Evolutionary conservation across 257 asterid genomes (phyloP).

Genomic region (Striga asiatica): DNA sequence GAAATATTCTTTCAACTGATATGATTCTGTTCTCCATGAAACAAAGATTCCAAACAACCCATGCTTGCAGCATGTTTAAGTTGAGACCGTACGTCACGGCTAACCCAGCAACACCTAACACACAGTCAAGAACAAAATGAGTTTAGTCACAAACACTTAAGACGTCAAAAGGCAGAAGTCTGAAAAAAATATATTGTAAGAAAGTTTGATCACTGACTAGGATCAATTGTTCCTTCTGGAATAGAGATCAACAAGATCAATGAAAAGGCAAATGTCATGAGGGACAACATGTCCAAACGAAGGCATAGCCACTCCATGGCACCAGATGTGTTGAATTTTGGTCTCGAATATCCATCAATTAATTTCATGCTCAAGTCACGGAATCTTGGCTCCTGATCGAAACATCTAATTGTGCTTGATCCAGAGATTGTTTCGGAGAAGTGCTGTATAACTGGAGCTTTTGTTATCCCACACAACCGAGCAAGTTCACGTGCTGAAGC

Average conservation of each 20-base stretch:
- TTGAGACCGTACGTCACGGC: conserved; percentile 82
- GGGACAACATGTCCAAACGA: conserved; percentile 63
- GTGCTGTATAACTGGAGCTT: conserved; percentile 85
- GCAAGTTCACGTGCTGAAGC: conserved; percentile 79
- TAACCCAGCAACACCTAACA: conserved; percentile 76
- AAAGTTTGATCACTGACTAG: conserved; percentile 40
- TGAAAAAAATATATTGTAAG: background rate
- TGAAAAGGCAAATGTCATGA: conserved; percentile 49
- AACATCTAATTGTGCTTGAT: conserved; percentile 69
- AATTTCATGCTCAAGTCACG: conserved; percentile 50
- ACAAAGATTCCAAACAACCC: conserved; percentile 67
- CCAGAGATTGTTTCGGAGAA: conserved; percentile 89
- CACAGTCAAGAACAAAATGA: background rate
- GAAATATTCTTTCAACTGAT: conserved; percentile 87
- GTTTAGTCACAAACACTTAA: background rate
- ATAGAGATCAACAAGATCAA: conserved; percentile 57
- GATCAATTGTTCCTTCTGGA: conserved; percentile 71
- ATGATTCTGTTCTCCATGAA: conserved; percentile 64
- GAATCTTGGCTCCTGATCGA: conserved; percentile 64
- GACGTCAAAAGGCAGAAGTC: background rate
- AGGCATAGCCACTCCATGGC: conserved; percentile 96
- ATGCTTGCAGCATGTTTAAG: conserved; percentile 51
- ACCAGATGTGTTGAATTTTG: conserved; percentile 52
- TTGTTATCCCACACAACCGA: conserved; percentile 66
- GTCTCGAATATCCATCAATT: conserved; percentile 72